These are phyloP conservation scores for Phytophthora sp. DNA, from an alignment of 352 stramenopile species.

Conservation along the genomic window DNA sequence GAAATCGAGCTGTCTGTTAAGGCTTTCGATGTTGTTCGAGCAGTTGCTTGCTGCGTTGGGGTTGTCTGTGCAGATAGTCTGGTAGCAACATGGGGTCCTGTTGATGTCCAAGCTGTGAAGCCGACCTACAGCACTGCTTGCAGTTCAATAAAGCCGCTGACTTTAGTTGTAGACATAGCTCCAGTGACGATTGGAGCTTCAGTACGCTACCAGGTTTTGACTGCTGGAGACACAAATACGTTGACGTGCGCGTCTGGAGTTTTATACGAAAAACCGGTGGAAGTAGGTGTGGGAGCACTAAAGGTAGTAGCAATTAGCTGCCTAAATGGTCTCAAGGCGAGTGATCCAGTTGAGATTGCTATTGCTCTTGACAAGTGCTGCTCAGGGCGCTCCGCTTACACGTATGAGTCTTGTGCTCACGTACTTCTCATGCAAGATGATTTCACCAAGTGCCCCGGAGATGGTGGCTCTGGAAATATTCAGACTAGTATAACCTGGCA, in stretches of 20 bases:
- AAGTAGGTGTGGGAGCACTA: constrained; percentile 31
- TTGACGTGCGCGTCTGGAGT: constrained; percentile 37
- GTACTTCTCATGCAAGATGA: constrained; percentile 65
- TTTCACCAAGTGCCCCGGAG: constrained; percentile 41
- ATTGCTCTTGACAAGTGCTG: constrained; percentile 58
- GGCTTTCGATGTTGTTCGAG: constrained; percentile 54
- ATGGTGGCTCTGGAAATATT: constrained; percentile 17
- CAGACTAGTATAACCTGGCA: constrained; percentile 54
- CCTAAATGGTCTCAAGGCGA: constrained; percentile 49
- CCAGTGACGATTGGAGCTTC: constrained; percentile 33
- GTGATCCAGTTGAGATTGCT: constrained; percentile 35
- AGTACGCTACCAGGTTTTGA: constrained; percentile 38
- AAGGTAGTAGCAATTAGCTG: constrained; percentile 63
- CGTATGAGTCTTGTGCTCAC: constrained; percentile 42
- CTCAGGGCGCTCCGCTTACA: constrained; percentile 50
- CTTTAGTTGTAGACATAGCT: constrained; percentile 29
- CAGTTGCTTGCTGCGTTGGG: constrained; percentile 56
- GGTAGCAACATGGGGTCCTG: constrained; percentile 32
- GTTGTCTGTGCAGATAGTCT: constrained; percentile 34
- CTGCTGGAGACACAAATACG: neutral
- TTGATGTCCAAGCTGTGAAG: constrained; percentile 33
- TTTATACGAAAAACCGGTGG: constrained; percentile 38
- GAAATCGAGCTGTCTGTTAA: constrained; percentile 27
- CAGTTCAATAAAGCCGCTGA: constrained; percentile 41
- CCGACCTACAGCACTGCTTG: constrained; percentile 38